Evolutionary conservation across 129 eudicot species (phyloP).

Genomic region (Chrysanthemum makinoi): DNA sequence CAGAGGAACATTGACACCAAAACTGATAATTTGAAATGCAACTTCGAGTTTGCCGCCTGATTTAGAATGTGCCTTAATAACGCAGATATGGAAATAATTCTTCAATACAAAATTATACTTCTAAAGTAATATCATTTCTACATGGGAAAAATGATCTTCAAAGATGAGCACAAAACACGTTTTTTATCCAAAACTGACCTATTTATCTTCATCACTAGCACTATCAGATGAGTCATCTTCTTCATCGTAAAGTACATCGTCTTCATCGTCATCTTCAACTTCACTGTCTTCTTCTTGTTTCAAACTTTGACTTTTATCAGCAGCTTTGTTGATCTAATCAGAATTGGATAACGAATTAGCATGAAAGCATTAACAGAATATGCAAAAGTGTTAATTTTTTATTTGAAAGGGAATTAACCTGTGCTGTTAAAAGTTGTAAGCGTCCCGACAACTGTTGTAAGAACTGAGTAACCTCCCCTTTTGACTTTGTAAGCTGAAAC

Average conservation of each 20-base stretch:
- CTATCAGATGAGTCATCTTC: conserved; percentile 63
- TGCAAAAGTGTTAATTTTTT: neutral
- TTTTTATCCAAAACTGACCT: conserved; percentile 27
- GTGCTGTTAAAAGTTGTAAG: conserved; percentile 80
- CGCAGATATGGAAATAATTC: neutral
- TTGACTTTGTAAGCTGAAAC: conserved; percentile 63
- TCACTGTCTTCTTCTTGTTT: conserved; percentile 49
- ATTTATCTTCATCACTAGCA: conserved; percentile 53
- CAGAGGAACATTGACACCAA: neutral
- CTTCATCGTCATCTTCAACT: conserved; percentile 78
- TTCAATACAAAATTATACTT: conserved; percentile 16
- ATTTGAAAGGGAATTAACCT: conserved; percentile 40
- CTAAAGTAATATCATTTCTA: conserved; percentile 19
- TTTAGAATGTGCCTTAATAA: neutral
- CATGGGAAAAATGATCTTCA: conserved; percentile 11
- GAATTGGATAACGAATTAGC: neutral
- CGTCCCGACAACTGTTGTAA: conserved; percentile 76
- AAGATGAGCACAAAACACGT: conserved; percentile 14
- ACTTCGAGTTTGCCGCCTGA: neutral
- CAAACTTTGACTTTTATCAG: conserved; percentile 34
- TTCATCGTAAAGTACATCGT: conserved; percentile 66
- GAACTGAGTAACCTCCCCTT: conserved; percentile 42
- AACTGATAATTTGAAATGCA: conserved; percentile 2
- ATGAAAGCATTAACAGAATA: neutral
- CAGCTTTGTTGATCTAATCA: conserved; percentile 70